These are phyloP conservation scores for Trametes gibbosa DNA, from an alignment of 768 basidiomycete species.

Conservation along the genomic window DNA sequence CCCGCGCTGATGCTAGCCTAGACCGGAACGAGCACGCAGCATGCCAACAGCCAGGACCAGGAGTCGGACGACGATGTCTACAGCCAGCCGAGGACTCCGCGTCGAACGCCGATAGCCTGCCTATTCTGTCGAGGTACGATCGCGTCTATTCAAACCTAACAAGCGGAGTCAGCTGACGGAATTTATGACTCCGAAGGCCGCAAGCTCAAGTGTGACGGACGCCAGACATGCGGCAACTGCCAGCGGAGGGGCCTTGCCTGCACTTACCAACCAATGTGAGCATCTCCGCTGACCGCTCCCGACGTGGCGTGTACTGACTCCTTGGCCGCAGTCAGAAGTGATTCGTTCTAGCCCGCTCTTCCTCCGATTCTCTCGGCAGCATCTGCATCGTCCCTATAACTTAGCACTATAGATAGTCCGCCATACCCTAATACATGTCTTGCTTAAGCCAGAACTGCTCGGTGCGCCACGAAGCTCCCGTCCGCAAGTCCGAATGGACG, in stretches of 20 bases:
- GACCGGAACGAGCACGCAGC: conserved; percentile 4
- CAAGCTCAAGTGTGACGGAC: conserved; percentile 73
- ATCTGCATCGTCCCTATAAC: background rate
- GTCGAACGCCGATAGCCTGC: conserved; percentile 67
- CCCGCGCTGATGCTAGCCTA: background rate
- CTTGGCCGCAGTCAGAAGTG: conserved; percentile 14
- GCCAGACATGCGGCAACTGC: conserved; percentile 66
- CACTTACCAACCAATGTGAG: conserved; percentile 66
- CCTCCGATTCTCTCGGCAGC: background rate
- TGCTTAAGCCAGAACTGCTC: background rate
- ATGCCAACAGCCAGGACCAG: conserved; percentile 13
- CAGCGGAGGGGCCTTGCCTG: conserved; percentile 56
- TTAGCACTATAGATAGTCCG: background rate
- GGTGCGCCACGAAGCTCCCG: background rate
- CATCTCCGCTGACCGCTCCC: background rate
- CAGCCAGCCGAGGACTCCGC: conserved; percentile 30
- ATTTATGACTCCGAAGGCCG: conserved; percentile 41
- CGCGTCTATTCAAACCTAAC: background rate
- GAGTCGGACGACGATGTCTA: conserved; percentile 26
- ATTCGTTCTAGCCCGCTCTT: background rate
- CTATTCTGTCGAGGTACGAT: conserved; percentile 63
- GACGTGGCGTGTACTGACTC: background rate
- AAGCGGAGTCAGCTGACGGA: background rate
- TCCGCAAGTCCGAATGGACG: background rate
- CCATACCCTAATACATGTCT: background rate